Evolutionary conservation across 768 basidiomycete species (phyloP), one percentile per base, ranked within the genome.

Genomic region (Leccinum obscurum): DNA sequence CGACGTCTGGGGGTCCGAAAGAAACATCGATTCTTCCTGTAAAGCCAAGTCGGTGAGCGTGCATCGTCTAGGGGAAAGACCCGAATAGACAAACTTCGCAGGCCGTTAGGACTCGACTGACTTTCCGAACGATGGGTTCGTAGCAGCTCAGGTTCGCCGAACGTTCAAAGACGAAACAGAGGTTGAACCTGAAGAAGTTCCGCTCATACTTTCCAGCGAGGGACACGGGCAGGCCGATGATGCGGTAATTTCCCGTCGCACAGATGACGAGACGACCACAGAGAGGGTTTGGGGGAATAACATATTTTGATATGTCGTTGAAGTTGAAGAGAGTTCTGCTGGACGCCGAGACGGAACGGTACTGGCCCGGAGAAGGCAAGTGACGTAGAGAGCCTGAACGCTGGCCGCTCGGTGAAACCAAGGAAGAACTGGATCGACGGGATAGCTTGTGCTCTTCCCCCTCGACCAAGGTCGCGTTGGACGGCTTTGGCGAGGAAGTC

Each of bases 121-220:
- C 87, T 80, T 99, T 99, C 54, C 96, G 85, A 9, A 98, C 93
- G 54, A 99, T 85, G 4, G 95, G 93, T 64, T 98, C 96, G 76
- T 95, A 98, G 65, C 94, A 95, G 69, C 93, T 94, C 56, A 98
- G 78, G 72, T 97, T 95, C 11, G 93, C 93, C 26, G 84, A 83
- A 50, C 92, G 86, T 52, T 94, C 90, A 73, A 99, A 99, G 3
- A 98, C 96, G 73, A 98, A 97, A 74, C 95, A 98, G 28, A 98
- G 77, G 71, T 98, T 98, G 76, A 92, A 98, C 63, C 89, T 83
- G 74, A 97, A 95, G 72, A 90, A 93, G 69, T 95, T 90, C 28
- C 96, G 83, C 58, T 85, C 80, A 70, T 98, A 97, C 64, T 80
- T 84, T 52, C 86, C 90, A 54, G 81, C 79, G 55, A 95, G 78